Base-by-base conservation (phyloP, 2,329 filamentous ascomycete genomes). In the Cordyceps tenuipes region DNA sequence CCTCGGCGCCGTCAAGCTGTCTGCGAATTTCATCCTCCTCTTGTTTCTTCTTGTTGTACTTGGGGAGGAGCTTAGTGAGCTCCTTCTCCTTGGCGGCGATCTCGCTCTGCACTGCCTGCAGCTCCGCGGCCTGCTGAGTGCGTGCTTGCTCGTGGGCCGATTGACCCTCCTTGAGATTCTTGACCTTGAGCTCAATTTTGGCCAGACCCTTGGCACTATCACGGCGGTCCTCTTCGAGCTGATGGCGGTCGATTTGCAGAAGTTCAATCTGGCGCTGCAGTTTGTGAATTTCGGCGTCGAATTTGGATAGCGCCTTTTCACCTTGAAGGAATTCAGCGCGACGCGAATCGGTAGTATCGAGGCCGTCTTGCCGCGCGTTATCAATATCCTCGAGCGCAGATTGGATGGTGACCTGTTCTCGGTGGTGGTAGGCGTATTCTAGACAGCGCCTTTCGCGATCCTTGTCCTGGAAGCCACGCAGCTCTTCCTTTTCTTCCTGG, bases 401-500 rank as follows among this genome's bases (percentile, higher is more conserved):
- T 62, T 88, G 81, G 41, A 96, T 85, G 23, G 89, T 87, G 19
- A 87, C 82, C 70, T 97, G 91, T 68, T 97, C 91, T 63, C 90
- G 87, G 66, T 94, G 87, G 73, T 96, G 91, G 68, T 96, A 92
- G 0, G 92, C 94, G 70, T 97, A 97, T 72, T 97, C 91, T 50
- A 99, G 80, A 71, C 92, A 97, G 64, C 92, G 82, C 62, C 91
- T 85, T 73, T 99, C 92, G 61, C 89, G 86, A 68, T 99, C 94
- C 71, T 95, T 96, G 62, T 96, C 91, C 72, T 97, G 94, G 70
- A 92, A 99, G 8, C 87, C 91, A 50, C 91, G 86, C 44, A 99
- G 79, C 73, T 99, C 95, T 69, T 97, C 91, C 72, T 97, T 97
- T 73, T 99, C 94, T 71, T 96, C 92, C 72, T 99, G 94, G 0